A percentile compares a stretch with the other conserved stretches of the same genome.
Conservation (phyloP, 108 stramenopile genomes). For the Seminavis robusta region DNA sequence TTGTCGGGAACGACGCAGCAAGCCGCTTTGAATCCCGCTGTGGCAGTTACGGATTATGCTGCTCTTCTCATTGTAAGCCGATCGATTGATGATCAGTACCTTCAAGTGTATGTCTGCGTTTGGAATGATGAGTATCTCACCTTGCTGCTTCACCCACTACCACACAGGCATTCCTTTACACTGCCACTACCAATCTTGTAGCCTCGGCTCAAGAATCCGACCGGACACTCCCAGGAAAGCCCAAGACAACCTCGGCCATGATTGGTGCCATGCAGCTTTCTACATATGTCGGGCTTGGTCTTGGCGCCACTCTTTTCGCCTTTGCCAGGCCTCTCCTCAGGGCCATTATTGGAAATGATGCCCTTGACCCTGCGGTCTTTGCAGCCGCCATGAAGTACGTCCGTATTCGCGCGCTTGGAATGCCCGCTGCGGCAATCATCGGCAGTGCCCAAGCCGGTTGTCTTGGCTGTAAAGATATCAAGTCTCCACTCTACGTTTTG, state of each 20-base stretch:
- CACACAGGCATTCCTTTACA: constrained; percentile 69
- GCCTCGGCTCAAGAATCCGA: constrained; percentile 64
- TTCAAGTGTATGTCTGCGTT: not conserved
- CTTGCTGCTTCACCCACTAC: not conserved
- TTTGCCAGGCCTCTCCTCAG: constrained; percentile 40
- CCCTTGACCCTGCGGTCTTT: constrained; percentile 61
- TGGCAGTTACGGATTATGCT: constrained; percentile 70
- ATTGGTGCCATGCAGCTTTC: constrained; percentile 67
- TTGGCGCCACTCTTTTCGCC: constrained; percentile 48
- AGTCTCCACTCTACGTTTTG: constrained; percentile 69
- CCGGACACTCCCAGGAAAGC: constrained; percentile 9
- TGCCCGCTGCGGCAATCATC: constrained; percentile 81
- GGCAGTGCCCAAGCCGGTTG: constrained; percentile 79
- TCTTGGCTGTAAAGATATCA: constrained; percentile 76
- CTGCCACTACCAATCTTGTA: constrained; percentile 79
- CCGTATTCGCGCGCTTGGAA: constrained; percentile 74
- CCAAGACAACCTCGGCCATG: constrained; percentile 40
- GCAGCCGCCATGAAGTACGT: constrained; percentile 76
- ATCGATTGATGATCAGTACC: too few relatives aligned
- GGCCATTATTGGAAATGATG: constrained; percentile 74
- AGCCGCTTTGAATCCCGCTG: constrained; percentile 81
- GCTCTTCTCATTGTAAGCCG: constrained; percentile 71
- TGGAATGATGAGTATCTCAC: not conserved
- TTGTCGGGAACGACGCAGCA: constrained; percentile 79
- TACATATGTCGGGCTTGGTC: constrained; percentile 50